Conservation (phyloP, 2,329 filamentous ascomycete genomes). For the Paracorniculantispora psalliotae region DNA sequence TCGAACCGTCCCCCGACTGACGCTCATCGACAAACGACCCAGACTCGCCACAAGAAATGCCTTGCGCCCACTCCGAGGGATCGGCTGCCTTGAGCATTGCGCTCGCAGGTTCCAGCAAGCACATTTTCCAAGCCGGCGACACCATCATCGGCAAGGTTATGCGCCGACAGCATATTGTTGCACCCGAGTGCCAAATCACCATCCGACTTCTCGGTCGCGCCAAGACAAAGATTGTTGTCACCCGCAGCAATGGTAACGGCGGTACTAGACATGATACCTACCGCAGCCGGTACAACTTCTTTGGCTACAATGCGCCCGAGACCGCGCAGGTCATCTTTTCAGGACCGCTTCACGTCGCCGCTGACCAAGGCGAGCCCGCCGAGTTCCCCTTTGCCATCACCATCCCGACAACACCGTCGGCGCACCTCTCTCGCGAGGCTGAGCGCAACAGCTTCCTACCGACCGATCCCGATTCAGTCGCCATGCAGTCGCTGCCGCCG, state of each 20-base stretch:
- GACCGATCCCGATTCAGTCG: not conserved
- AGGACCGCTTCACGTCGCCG: not conserved
- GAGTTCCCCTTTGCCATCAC: not conserved
- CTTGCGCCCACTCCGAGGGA: not conserved
- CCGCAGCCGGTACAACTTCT: slow-evolving; percentile 6
- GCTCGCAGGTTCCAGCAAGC: not conserved
- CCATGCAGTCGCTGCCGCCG: not conserved
- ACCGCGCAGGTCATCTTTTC: not conserved
- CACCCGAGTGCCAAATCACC: not conserved
- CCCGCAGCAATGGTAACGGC: not conserved
- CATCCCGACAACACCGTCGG: not conserved
- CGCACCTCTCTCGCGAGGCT: not conserved
- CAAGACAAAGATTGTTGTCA: slow-evolving; percentile 1
- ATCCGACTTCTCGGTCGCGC: slow-evolving; percentile 1
- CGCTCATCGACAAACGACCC: too few species aligned
- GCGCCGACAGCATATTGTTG: slow-evolving; percentile 2
- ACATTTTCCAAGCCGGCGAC: slow-evolving; percentile 7
- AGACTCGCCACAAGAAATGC: not conserved
- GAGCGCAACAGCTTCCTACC: not conserved
- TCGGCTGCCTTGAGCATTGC: not conserved
- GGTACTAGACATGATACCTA: not conserved
- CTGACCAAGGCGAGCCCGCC: not conserved
- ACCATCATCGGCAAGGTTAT: slow-evolving; percentile 10
- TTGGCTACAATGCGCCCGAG: not conserved
- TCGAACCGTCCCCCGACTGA: too few species aligned